phyloP scores from a whole-genome alignment of 2,329 filamentous ascomycete species.

The Alternaria panax region DNA sequence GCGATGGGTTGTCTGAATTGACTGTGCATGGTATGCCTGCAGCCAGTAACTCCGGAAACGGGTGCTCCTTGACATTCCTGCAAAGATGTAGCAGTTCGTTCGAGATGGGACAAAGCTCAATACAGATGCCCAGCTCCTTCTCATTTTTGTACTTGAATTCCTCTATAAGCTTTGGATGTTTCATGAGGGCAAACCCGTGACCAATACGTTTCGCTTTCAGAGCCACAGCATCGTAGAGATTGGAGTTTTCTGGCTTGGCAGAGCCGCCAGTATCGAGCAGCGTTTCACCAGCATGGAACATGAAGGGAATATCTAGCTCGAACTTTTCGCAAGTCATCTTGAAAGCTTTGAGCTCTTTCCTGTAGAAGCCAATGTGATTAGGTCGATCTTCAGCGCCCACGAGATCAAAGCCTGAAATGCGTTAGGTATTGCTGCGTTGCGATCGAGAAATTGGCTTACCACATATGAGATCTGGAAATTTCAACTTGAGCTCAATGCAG shows the following conservation, averaged over 20 bases:
- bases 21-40: conserved; percentile 76
- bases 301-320: conserved; percentile 69
- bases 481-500: conserved; percentile 66
- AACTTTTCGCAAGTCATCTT: conserved; percentile 58
- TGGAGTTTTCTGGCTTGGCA: conserved; percentile 64
- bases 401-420: conserved; percentile 69
- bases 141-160: conserved; percentile 59
- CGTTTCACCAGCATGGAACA: conserved; percentile 81
- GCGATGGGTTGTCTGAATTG: conserved; percentile 76
- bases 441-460: conserved; percentile 57
- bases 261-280: conserved; percentile 68
- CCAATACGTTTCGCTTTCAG: conserved; percentile 74
- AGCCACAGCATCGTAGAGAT: conserved; percentile 72
- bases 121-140: conserved; percentile 59
- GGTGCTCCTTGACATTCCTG: conserved; percentile 69
- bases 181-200: conserved; percentile 73
- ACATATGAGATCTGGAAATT: conserved; percentile 67
- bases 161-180: conserved; percentile 69
- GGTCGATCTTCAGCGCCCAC: conserved; percentile 71
- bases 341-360: conserved; percentile 66
- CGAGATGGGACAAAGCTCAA: conserved; percentile 80
- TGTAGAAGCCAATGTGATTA: conserved; percentile 65
- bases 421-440: conserved; percentile 11
- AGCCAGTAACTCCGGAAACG: conserved; percentile 73
- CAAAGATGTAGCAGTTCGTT: conserved; percentile 78